Evolutionary conservation across 2,329 filamentous ascomycete genomes (phyloP), one percentile per base, ranked within the genome.

Genomic region (Cadophora sp.): DNA sequence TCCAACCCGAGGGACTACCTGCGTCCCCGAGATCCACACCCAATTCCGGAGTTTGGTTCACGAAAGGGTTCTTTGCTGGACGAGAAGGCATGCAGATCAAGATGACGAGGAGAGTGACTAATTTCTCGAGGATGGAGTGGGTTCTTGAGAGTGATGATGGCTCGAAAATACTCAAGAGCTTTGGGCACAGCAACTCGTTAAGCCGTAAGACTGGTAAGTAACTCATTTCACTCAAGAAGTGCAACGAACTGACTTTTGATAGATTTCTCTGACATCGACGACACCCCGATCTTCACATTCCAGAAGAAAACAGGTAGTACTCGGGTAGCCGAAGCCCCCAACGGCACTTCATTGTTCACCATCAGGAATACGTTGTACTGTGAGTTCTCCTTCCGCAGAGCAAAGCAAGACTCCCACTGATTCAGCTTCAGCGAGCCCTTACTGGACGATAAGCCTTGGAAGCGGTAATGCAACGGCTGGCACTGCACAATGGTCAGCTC

Each of bases 231-330:
- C 6, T 9, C 19, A 1, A 4, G 26, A 29, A 11, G 19, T 48
- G 12, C 51, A 2, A n/a, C 43, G 19, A 50, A 31, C 31, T 51
- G 46, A 64, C 56, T 29, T 26, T 14, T 6, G 9, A 56, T 34
- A 60, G 69, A 68, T 53, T 65, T 67, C 46, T 61, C 56, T 9
- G 56, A 68, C 48, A 37, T 37, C n/a, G 65, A 68, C n/a, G 67
- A 67, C 3, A 68, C 53, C 22, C 63, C 62, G 26, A 53, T 71
- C 2, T 69, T 67, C n/a, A 46, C 56, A n/a, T 68, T 71, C 9
- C 65, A 71, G 43, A 56, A 64, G 26, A 69, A 60, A 37, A 69
- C 66, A 9, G 69, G 69, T 8, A 71, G 60, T 59, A 71, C 68
- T 14, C 66, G 65, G 24, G 60, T 68, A 29, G 69, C 68, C 2